Evolutionary conservation across 1,139 yeast genomes (phyloP), one percentile per base, ranked within the genome.

Genomic region (Debaryomyces nepalensis): DNA sequence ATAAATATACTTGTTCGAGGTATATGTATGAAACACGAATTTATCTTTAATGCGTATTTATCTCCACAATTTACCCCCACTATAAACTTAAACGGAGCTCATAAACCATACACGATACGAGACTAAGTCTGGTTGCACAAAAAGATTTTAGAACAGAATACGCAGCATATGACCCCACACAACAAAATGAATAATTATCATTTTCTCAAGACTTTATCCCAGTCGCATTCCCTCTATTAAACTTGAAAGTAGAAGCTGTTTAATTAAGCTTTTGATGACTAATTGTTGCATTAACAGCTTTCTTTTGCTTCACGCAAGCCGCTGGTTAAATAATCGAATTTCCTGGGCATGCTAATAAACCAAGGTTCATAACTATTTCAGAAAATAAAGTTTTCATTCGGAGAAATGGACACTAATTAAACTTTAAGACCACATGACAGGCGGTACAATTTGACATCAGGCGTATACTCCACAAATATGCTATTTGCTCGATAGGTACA

Each of bases 51-150:
- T 24, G 19, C 14, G 15, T 18, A 24, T 19, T 24, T 34, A 23
- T 34, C 37, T 24, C 37, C 37, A 26, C 37, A 34, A 14, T 15
- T 26, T 34, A 34, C 37, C 37, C 37, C 37, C 37, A 34, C 37
- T 5, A 2, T n/a, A 24, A 34, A 26, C 16, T 30, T 24, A 34
- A 24, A 26, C 37, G 30, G 37, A 34, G 37, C 37, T 34, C 37
- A 24, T 34, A 34, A 23, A 24, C 26, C 7, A 5, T 4, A 3
- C 18, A 3, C 19, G 14, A 34, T 34, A 34, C 37, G 37, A 34
- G 37, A 9, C 4, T 16, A n/a, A 14, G 7, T 3, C 18, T 6
- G 15, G n/a, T 19, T 16, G 15, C 8, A 29, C 21, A 21, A 29
- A 16, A 2, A 16, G 3, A 10, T 3, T 16, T 18, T 29, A 21